phyloP scores from a whole-genome alignment of 495 filamentous ascomycete genomes.

The Pyrenula aspistea region DNA sequence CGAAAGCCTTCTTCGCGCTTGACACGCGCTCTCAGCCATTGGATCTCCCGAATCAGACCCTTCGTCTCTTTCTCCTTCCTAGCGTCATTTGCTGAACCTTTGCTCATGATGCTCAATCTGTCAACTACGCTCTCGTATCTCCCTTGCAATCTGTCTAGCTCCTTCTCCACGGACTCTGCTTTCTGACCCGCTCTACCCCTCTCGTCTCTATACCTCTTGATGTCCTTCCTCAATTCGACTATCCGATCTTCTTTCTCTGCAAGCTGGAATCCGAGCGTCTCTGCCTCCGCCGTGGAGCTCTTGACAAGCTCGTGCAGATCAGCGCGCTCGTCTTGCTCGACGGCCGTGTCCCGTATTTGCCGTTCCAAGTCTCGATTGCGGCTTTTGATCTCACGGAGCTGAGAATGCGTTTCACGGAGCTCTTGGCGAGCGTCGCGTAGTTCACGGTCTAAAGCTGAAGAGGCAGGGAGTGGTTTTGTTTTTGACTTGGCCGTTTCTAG shows the following conservation, averaged over 20 bases:
- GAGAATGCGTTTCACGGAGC: slow-evolving; percentile 47
- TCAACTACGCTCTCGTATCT: slow-evolving; percentile 42
- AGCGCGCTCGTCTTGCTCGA: slow-evolving; percentile 45
- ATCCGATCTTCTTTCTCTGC: slow-evolving; percentile 38
- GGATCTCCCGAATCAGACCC: slow-evolving; percentile 76
- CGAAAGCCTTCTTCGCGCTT: slow-evolving; percentile 71
- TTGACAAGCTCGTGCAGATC: slow-evolving; percentile 57
- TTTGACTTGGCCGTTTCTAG: slow-evolving; percentile 36
- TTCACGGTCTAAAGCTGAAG: slow-evolving; percentile 48
- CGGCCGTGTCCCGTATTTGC: slow-evolving; percentile 15
- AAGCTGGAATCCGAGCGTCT: slow-evolving; percentile 48
- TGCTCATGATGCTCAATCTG: slow-evolving; percentile 16
- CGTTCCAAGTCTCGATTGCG: slow-evolving; percentile 37
- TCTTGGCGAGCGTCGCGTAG: slow-evolving; percentile 49
- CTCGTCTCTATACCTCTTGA: slow-evolving; percentile 48
- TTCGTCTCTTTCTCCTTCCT: slow-evolving; percentile 69
- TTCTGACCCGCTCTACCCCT: slow-evolving; percentile 36
- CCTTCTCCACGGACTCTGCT: slow-evolving; percentile 32
- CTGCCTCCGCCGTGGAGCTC: slow-evolving; percentile 52
- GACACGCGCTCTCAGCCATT: slow-evolving; percentile 72
- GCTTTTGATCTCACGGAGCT: slow-evolving; percentile 42
- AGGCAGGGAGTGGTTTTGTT: slow-evolving; percentile 24
- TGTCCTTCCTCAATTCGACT: slow-evolving; percentile 41
- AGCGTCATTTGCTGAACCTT: slow-evolving; percentile 27
- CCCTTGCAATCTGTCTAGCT: slow-evolving; percentile 39